These are phyloP conservation scores for Amphirosellinia nigrospora DNA, from an alignment of 495 filamentous ascomycete species.

Conservation along the genomic window DNA sequence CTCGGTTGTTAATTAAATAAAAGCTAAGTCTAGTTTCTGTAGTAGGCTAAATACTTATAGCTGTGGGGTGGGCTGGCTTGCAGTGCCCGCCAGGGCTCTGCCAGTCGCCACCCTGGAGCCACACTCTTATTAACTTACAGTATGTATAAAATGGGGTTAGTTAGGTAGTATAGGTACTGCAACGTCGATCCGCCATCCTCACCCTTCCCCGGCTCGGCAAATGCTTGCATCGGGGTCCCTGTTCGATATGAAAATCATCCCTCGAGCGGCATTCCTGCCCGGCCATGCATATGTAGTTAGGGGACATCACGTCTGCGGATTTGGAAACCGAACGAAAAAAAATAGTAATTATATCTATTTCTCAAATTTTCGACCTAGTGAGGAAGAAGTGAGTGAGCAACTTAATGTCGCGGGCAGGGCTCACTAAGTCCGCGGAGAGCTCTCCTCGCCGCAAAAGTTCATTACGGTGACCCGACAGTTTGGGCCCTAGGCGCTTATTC, in stretches of 20 bases:
- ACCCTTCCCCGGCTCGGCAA: slow-evolving; percentile 23
- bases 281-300: not conserved
- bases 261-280: not conserved
- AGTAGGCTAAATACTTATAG: no score
- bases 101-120: no score
- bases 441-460: not conserved
- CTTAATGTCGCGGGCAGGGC: not conserved
- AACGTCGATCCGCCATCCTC: slow-evolving; percentile 14
- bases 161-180: no score
- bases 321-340: not conserved
- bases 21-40: no score
- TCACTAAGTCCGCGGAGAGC: slow-evolving; percentile 15
- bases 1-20: no score
- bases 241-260: slow-evolving; percentile 12
- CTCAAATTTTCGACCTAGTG: not conserved
- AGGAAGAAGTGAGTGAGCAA: not conserved
- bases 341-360: not conserved
- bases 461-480: slow-evolving; percentile 20
- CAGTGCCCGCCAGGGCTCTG: no score
- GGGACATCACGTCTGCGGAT: not conserved
- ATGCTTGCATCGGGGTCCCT: not conserved
- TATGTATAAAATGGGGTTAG: no score
- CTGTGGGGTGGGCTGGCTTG: no score
- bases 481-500: slow-evolving; percentile 25
- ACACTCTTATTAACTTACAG: no score